A percentile compares a stretch with the other conserved stretches of the same genome.
phyloP scores from a whole-genome alignment of 306 rosid genomes.

The Canavalia gladiata region DNA sequence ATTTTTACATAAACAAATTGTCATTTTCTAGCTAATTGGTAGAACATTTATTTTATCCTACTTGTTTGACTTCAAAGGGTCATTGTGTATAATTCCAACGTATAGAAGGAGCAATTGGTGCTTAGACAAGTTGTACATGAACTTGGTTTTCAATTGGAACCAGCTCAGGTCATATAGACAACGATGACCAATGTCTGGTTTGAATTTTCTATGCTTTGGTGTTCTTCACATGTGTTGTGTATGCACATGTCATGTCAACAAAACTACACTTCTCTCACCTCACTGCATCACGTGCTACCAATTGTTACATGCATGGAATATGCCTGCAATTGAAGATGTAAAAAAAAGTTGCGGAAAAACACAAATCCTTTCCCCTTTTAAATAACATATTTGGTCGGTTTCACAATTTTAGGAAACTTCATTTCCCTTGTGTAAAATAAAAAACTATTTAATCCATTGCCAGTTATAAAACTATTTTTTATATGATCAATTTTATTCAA shows the following conservation, averaged over 20 bases:
- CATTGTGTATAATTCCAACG: background rate
- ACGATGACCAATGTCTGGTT: constrained; percentile 42
- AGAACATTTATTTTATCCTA: background rate
- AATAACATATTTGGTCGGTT: constrained; percentile 42
- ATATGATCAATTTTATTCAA: background rate
- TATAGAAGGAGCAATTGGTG: constrained; percentile 8
- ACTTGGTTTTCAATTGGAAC: background rate
- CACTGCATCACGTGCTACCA: constrained; percentile 40
- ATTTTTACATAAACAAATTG: background rate
- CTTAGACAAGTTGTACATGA: background rate
- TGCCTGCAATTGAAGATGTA: constrained; percentile 35
- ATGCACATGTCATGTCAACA: constrained; percentile 33
- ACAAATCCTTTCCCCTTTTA: constrained; percentile 20
- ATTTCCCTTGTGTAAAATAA: constrained; percentile 10
- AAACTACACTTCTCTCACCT: background rate
- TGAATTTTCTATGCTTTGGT: constrained; percentile 38
- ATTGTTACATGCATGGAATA: constrained; percentile 44
- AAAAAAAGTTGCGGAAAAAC: constrained; percentile 11
- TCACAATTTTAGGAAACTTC: constrained; percentile 26
- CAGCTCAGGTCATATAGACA: constrained; percentile 22
- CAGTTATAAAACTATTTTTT: background rate
- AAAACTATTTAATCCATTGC: background rate
- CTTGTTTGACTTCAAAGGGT: constrained; percentile 5
- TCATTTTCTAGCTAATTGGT: background rate
- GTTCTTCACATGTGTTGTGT: constrained; percentile 46